These are phyloP conservation scores for Echites panduratus DNA, from an alignment of 257 asterid species.

Conservation along the genomic window DNA sequence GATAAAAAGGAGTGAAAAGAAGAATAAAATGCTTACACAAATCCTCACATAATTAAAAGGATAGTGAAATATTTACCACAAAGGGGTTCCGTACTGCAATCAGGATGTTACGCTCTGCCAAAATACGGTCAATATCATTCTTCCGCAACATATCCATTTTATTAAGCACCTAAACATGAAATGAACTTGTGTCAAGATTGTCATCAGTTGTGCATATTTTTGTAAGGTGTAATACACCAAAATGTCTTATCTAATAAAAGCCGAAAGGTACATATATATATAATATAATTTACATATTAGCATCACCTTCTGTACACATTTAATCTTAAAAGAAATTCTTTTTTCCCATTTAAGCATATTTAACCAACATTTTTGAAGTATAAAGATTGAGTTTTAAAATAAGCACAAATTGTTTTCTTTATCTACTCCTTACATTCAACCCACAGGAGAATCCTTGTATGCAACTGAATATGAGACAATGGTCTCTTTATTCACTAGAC, in stretches of 20 bases:
- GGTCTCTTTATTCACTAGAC: neutral
- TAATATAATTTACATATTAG: neutral
- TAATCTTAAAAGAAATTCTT: neutral
- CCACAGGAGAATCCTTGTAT: neutral
- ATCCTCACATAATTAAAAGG: slow-evolving; percentile 4
- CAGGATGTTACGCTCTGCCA: slow-evolving; percentile 94
- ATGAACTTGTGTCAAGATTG: slow-evolving; percentile 23
- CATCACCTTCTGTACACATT: slow-evolving; percentile 1
- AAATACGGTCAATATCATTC: slow-evolving; percentile 92
- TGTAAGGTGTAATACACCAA: neutral
- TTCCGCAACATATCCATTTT: slow-evolving; percentile 85
- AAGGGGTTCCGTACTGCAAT: slow-evolving; percentile 92
- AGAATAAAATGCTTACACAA: slow-evolving; percentile 17
- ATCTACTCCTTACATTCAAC: neutral
- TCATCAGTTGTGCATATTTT: neutral
- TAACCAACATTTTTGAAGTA: no score
- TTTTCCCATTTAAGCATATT: neutral
- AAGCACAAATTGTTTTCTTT: neutral
- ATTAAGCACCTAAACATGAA: slow-evolving; percentile 72
- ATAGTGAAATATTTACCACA: slow-evolving; percentile 53
- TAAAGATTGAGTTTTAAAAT: neutral
- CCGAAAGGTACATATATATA: neutral
- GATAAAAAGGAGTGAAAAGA: neutral
- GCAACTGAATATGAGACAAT: neutral
- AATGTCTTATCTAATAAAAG: neutral